A percentile compares a stretch with the other conserved stretches of the same genome.
Evolutionary conservation across 768 basidiomycete genomes (phyloP).

Genomic region (Macrolepiota albuminosa): DNA sequence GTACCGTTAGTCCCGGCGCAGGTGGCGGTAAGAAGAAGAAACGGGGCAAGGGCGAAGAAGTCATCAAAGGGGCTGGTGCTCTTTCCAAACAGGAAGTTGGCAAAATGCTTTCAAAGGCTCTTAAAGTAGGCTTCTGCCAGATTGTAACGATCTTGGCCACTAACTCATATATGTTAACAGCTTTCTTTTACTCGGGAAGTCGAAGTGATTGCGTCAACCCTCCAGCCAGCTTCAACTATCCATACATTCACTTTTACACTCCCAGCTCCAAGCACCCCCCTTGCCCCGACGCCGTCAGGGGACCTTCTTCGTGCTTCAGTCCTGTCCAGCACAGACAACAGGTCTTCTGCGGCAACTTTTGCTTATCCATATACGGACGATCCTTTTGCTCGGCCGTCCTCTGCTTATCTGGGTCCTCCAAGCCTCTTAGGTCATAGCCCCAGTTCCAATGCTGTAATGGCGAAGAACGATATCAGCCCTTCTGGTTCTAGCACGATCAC

Average conservation of each 20-base stretch:
- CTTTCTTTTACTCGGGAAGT: conserved; percentile 90
- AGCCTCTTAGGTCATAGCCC: conserved; percentile 50
- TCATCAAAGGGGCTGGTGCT: conserved; percentile 73
- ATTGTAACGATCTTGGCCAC: neutral
- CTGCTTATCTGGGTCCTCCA: conserved; percentile 78
- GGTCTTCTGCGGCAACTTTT: conserved; percentile 67
- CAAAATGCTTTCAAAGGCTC: conserved; percentile 86
- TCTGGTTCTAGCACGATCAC: conserved; percentile 48
- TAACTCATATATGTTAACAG: conserved; percentile 29
- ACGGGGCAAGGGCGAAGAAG: conserved; percentile 56
- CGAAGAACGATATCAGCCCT: conserved; percentile 26
- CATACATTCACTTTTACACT: conserved; percentile 90
- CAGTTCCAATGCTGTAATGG: conserved; percentile 27
- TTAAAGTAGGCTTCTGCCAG: conserved; percentile 55
- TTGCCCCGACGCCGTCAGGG: conserved; percentile 68
- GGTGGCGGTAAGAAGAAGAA: conserved; percentile 77
- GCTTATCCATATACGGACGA: conserved; percentile 73
- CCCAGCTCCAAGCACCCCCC: conserved; percentile 69
- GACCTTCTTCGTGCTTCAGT: conserved; percentile 74
- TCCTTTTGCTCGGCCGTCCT: conserved; percentile 74
- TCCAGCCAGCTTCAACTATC: conserved; percentile 89
- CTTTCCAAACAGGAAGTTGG: conserved; percentile 83
- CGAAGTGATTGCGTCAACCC: conserved; percentile 91
- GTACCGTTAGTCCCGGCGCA: conserved; percentile 79
- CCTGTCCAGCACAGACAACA: conserved; percentile 56